These are phyloP conservation scores for Magnusiomyces fungicola DNA, from an alignment of 1,139 yeast species.

Conservation along the genomic window DNA sequence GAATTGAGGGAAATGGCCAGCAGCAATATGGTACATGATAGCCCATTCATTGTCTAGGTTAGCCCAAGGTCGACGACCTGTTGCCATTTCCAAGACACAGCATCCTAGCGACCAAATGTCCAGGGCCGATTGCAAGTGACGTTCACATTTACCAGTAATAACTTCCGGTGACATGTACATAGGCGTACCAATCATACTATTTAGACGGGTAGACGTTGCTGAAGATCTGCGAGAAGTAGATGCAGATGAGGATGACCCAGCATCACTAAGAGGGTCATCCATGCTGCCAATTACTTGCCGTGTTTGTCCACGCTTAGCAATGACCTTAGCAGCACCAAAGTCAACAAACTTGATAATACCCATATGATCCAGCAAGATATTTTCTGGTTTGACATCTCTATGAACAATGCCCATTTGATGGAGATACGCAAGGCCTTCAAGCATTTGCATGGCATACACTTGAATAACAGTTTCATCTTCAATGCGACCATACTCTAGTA, in stretches of 20 bases:
- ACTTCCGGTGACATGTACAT: constrained; percentile 99
- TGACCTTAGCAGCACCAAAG: constrained; percentile 95
- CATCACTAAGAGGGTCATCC: constrained; percentile 8
- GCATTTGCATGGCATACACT: constrained; percentile 83
- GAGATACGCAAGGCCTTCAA: constrained; percentile 90
- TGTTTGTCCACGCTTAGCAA: constrained; percentile 59
- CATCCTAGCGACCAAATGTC: constrained; percentile 75
- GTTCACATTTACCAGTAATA: constrained; percentile 60
- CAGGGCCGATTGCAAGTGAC: constrained; percentile 63
- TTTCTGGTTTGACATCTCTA: constrained; percentile 94
- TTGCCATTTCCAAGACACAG: constrained; percentile 87
- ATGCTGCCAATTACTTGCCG: constrained; percentile 23
- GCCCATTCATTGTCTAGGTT: constrained; percentile 97
- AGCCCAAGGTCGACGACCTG: constrained; percentile 53
- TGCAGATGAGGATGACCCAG: constrained; percentile 24
- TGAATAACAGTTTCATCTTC: constrained; percentile 94
- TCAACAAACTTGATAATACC: constrained; percentile 94
- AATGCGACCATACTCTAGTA: constrained; percentile 82
- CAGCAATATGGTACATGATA: constrained; percentile 96
- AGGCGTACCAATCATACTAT: constrained; percentile 86
- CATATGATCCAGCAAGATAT: constrained; percentile 79
- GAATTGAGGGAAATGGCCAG: constrained; percentile 83
- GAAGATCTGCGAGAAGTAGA: background rate
- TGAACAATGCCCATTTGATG: constrained; percentile 97
- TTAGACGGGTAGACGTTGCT: constrained; percentile 29